Conservation (phyloP, 371 early-diverging fungal genomes). For the Blyttiomyces sp. region DNA sequence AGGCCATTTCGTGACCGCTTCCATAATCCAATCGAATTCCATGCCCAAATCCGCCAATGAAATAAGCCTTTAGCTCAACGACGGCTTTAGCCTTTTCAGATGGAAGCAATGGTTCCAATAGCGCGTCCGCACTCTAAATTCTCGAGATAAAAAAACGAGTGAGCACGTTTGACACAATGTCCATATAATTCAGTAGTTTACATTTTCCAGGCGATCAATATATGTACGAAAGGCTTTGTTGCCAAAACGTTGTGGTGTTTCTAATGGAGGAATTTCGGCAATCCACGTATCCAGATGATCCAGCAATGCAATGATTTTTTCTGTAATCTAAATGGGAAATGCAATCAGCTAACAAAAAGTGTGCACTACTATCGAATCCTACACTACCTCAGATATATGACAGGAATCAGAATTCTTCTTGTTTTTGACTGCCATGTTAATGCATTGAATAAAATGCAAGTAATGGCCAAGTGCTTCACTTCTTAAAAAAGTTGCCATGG, state of each 20-base stretch:
- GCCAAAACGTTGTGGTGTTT: constrained; percentile 82
- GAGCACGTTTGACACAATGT: neutral
- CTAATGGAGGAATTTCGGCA: constrained; percentile 69
- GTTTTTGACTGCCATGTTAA: neutral
- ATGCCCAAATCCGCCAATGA: constrained; percentile 92
- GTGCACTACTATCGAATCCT: neutral
- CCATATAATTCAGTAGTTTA: no score
- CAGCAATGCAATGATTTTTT: constrained; percentile 28
- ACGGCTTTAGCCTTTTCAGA: constrained; percentile 47
- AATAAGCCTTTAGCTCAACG: constrained; percentile 75
- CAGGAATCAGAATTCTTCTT: neutral
- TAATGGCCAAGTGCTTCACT: neutral
- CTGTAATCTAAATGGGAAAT: neutral
- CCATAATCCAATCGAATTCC: constrained; percentile 98
- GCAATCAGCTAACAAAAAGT: neutral
- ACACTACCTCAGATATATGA: neutral
- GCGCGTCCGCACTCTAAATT: constrained; percentile 21
- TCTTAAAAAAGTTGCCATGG: neutral
- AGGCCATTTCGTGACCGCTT: constrained; percentile 98
- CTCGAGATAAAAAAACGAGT: no score
- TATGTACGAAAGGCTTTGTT: constrained; percentile 87
- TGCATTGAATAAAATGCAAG: neutral
- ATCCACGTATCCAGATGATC: constrained; percentile 70
- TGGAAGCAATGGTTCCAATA: constrained; percentile 44
- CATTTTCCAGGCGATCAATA: constrained; percentile 65